Conservation (phyloP, 129 eudicot species). For the Tagetes erecta region DNA sequence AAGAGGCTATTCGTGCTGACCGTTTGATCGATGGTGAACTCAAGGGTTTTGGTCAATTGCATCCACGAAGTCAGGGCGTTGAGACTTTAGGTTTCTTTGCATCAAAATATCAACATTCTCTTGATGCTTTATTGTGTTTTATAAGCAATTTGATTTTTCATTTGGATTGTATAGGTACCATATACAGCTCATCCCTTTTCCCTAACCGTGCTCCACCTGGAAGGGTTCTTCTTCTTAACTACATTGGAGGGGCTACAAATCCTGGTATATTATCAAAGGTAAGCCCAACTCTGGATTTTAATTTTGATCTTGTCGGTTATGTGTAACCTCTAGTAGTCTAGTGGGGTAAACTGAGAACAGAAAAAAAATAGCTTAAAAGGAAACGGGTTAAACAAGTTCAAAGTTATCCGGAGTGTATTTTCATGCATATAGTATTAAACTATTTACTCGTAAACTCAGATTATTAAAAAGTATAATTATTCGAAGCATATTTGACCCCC, state of each 20-base stretch:
- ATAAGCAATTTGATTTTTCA: background rate
- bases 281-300: conserved; percentile 14
- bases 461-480: background rate
- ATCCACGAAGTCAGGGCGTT: conserved; percentile 95
- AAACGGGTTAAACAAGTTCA: background rate
- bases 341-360: background rate
- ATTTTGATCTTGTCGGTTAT: background rate
- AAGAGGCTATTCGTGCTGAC: conserved; percentile 76
- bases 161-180: conserved; percentile 61
- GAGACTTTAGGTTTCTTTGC: conserved; percentile 75
- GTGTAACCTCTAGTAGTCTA: too few species aligned
- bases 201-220: conserved; percentile 96
- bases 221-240: conserved; percentile 78
- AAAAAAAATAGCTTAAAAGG: background rate
- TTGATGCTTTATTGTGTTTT: background rate
- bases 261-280: conserved; percentile 77
- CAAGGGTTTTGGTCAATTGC: conserved; percentile 95
- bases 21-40: conserved; percentile 84
- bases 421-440: background rate
- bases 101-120: background rate
- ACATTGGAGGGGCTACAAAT: conserved; percentile 94
- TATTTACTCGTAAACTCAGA: background rate
- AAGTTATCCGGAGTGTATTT: conserved; percentile 10
- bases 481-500: background rate
- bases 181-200: conserved; percentile 94